phyloP scores from a whole-genome alignment of 192 early-diverging fungal genomes.

The Coemansia sp. region DNA sequence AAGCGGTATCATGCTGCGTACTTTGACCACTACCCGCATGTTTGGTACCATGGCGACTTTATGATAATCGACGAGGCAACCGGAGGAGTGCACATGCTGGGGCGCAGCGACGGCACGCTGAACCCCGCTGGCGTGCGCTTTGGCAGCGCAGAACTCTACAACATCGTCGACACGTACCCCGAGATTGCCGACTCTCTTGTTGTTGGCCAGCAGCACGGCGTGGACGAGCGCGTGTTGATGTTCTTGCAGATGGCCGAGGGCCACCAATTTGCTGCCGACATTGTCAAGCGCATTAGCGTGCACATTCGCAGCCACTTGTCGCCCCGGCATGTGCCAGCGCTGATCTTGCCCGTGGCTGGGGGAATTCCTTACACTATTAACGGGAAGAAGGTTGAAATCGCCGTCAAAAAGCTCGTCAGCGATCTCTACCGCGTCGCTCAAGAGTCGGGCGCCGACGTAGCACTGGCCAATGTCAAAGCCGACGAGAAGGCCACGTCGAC shows the following conservation, averaged over 20 bases:
- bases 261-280: conserved; percentile 58
- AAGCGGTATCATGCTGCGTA: conserved; percentile 86
- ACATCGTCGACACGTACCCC: conserved; percentile 82
- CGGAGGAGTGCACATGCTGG: conserved; percentile 94
- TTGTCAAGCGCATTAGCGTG: conserved; percentile 72
- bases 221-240: conserved; percentile 91
- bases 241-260: conserved; percentile 85
- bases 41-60: conserved; percentile 99
- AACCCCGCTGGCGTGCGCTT: conserved; percentile 95
- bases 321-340: conserved; percentile 89
- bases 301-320: conserved; percentile 86
- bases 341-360: conserved; percentile 75
- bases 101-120: conserved; percentile 88
- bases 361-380: conserved; percentile 94
- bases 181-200: conserved; percentile 86
- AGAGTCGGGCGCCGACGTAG: conserved; percentile 54
- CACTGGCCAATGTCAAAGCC: conserved; percentile 57
- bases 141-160: conserved; percentile 94
- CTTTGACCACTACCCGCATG: conserved; percentile 79
- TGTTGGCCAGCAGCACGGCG: conserved; percentile 84
- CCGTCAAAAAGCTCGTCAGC: conserved; percentile 76
- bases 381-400: conserved; percentile 98
- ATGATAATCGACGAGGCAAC: conserved; percentile 82
- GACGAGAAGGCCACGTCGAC: conserved; percentile 85
- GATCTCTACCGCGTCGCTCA: conserved; percentile 52